A percentile compares a stretch with the other conserved stretches of the same genome.
phyloP scores from a whole-genome alignment of 2,329 filamentous ascomycete genomes.

The Ceratocystis colombiana region DNA sequence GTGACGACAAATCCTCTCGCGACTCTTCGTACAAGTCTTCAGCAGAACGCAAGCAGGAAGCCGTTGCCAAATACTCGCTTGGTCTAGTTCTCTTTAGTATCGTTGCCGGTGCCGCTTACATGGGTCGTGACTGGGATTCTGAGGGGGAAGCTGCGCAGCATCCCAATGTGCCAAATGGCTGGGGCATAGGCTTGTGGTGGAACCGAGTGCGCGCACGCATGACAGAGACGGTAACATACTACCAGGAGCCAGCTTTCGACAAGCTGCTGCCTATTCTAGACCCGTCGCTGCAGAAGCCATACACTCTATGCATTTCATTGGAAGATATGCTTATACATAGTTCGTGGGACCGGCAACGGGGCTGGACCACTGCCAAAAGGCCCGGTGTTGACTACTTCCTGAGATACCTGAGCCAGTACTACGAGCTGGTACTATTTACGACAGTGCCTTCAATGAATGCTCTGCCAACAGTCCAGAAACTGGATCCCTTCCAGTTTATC shows the following conservation, averaged over 20 bases:
- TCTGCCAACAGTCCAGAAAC: constrained; percentile 79
- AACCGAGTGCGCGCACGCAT: constrained; percentile 66
- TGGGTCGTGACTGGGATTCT: constrained; percentile 83
- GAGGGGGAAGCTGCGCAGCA: constrained; percentile 62
- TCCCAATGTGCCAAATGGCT: constrained; percentile 67
- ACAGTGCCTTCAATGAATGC: constrained; percentile 73
- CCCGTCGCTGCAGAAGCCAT: constrained; percentile 70
- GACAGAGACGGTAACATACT: constrained; percentile 72
- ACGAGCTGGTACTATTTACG: constrained; percentile 94
- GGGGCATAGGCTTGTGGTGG: constrained; percentile 66
- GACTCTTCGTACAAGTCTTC: constrained; percentile 83
- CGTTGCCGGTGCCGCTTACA: constrained; percentile 55
- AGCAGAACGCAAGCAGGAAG: constrained; percentile 68
- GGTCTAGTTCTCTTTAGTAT: constrained; percentile 46
- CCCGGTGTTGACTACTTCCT: constrained; percentile 96
- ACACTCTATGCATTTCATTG: constrained; percentile 83
- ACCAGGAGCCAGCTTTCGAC: constrained; percentile 88
- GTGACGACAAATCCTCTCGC: constrained; percentile 49
- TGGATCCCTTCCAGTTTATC: constrained; percentile 91
- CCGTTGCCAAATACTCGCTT: constrained; percentile 67
- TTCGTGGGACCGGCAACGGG: constrained; percentile 87
- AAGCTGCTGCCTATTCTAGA: constrained; percentile 81
- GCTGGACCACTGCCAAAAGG: constrained; percentile 89
- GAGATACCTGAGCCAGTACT: constrained; percentile 93
- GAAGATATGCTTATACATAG: constrained; percentile 92